Percentiles rank a stretch among this genome's conserved stretches.
These are phyloP conservation scores for Calonectria pteridis DNA, from an alignment of 2,329 filamentous ascomycete species.

Conservation along the genomic window DNA sequence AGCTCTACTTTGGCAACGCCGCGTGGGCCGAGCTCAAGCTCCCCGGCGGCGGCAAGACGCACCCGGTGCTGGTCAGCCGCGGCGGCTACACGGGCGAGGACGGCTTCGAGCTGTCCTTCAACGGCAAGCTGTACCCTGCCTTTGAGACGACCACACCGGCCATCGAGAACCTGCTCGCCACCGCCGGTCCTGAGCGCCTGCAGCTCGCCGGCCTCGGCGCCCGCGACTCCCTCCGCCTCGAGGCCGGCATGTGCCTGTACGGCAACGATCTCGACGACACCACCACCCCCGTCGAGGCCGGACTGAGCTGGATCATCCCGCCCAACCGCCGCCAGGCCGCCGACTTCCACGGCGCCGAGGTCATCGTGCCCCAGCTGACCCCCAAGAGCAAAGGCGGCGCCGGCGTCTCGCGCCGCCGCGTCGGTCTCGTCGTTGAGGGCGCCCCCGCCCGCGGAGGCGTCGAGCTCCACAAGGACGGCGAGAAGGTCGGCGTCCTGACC, in stretches of 20 bases:
- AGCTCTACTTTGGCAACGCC: constrained; percentile 86
- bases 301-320: constrained; percentile 82
- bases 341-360: constrained; percentile 87
- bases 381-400: constrained; percentile 78
- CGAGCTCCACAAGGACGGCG: constrained; percentile 75
- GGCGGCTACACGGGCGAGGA: constrained; percentile 98
- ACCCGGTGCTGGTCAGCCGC: constrained; percentile 76
- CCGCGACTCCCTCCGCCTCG: constrained; percentile 90
- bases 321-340: constrained; percentile 76
- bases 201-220: constrained; percentile 90
- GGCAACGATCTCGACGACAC: constrained; percentile 94
- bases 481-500: constrained; percentile 83
- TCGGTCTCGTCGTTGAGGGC: constrained; percentile 86
- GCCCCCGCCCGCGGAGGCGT: constrained; percentile 92
- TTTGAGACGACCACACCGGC: constrained; percentile 62
- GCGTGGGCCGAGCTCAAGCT: constrained; percentile 75
- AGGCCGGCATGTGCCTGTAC: constrained; percentile 99
- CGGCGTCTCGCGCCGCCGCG: constrained; percentile 78
- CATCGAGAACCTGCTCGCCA: constrained; percentile 76
- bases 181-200: constrained; percentile 71
- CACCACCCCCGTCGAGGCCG: constrained; percentile 71
- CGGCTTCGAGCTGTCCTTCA: constrained; percentile 94
- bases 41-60: constrained; percentile 59
- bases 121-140: constrained; percentile 56
- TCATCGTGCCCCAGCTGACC: constrained; percentile 82